Conservation (phyloP, 2,329 filamentous ascomycete species). For the Botrytis fabae region DNA sequence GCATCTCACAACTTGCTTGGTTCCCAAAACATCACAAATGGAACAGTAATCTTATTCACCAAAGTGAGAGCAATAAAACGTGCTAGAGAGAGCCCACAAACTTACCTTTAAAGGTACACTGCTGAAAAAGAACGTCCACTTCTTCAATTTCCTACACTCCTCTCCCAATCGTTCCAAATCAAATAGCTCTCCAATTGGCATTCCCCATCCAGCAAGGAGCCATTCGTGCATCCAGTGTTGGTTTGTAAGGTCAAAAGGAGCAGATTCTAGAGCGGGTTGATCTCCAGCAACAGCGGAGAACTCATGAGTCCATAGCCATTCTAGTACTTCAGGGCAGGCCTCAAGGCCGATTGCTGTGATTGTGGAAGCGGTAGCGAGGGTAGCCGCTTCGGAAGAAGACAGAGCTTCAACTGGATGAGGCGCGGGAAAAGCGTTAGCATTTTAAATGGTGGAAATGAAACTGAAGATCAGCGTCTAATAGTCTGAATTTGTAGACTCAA, state of each 20-base stretch:
- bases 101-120: conserved; percentile 58
- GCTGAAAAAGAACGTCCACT: conserved; percentile 63
- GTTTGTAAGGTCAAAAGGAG: conserved; percentile 38
- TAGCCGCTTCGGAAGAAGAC: not conserved
- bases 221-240: conserved; percentile 42
- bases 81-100: not conserved
- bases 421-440: not conserved
- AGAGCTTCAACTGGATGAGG: not conserved
- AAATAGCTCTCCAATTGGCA: conserved; percentile 53
- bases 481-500: not conserved
- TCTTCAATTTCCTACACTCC: conserved; percentile 52
- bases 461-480: not conserved
- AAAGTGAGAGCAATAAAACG: not conserved
- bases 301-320: conserved; percentile 42
- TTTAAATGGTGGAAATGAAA: not conserved
- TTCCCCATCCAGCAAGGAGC: conserved; percentile 52
- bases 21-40: not conserved
- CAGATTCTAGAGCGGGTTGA: conserved; percentile 47
- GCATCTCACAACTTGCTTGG: not conserved
- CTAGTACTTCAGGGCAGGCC: not conserved
- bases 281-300: conserved; percentile 50
- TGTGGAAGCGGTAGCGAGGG: not conserved
- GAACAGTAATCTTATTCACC: not conserved
- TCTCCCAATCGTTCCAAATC: conserved; percentile 47
- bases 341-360: conserved; percentile 3